Evolutionary conservation across 495 filamentous ascomycete genomes (phyloP).

Genomic region (Usnea hakonensis): DNA sequence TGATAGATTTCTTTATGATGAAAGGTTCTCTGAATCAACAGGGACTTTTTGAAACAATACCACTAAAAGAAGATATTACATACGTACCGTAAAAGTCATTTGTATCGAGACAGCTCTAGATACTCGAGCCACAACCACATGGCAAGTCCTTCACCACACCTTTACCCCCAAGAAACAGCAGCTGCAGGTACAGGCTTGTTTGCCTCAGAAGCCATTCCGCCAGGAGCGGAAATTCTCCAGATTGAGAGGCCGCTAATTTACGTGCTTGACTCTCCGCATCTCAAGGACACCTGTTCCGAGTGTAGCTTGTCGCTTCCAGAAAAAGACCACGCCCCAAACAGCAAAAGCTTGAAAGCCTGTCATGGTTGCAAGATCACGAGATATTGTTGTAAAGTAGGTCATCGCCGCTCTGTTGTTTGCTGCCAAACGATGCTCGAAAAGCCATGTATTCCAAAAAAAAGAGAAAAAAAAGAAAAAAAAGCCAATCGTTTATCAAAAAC

Average conservation of each 20-base stretch:
- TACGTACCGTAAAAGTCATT: too few relatives aligned
- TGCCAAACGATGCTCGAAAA: neutral
- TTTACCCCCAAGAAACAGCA: neutral
- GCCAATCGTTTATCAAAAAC: neutral
- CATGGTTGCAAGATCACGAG: constrained; percentile 52
- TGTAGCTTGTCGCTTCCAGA: constrained; percentile 32
- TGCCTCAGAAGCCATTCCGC: constrained; percentile 30
- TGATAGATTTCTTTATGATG: neutral
- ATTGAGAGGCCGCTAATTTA: constrained; percentile 37
- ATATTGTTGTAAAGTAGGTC: constrained; percentile 58
- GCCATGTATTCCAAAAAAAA: neutral
- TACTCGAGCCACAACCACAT: neutral
- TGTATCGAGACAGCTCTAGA: neutral
- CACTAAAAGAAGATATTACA: too few relatives aligned
- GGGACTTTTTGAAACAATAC: too few relatives aligned
- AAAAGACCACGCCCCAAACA: constrained; percentile 15
- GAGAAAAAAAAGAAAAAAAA: too few relatives aligned
- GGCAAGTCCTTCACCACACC: neutral
- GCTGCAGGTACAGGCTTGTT: constrained; percentile 33
- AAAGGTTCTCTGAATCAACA: too few relatives aligned
- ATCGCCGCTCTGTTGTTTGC: neutral
- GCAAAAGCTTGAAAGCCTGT: constrained; percentile 43
- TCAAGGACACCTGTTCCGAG: constrained; percentile 39
- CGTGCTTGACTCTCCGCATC: constrained; percentile 35
- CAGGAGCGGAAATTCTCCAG: constrained; percentile 35